A percentile compares a stretch with the other conserved stretches of the same genome.
These are phyloP conservation scores for Setaria italica DNA, from an alignment of 202 grass and related monocot genomes.

Conservation along the genomic window DNA sequence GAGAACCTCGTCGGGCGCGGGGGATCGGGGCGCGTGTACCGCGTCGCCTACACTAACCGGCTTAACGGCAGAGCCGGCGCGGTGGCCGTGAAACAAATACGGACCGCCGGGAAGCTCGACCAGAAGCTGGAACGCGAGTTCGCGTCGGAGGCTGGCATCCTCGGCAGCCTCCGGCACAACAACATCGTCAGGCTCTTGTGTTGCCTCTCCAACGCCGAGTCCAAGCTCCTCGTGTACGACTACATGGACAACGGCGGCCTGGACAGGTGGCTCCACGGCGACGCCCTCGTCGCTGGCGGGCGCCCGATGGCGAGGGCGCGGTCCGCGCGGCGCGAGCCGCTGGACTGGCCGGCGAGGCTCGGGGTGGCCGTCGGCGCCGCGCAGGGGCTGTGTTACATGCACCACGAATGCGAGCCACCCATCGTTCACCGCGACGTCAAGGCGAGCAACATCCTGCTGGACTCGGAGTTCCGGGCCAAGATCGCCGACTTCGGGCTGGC, in stretches of 20 bases:
- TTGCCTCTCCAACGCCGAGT: constrained; percentile 57
- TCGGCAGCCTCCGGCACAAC: constrained; percentile 68
- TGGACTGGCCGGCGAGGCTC: constrained; percentile 78
- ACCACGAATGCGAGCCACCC: constrained; percentile 68
- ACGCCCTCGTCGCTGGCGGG: background rate
- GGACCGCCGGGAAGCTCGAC: constrained; percentile 41
- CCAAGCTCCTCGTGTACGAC: constrained; percentile 85
- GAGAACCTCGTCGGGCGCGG: too few relatives aligned
- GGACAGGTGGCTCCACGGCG: constrained; percentile 67
- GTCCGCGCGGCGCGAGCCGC: background rate
- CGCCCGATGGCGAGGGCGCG: constrained; percentile 16
- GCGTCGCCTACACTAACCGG: too few relatives aligned
- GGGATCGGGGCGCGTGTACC: too few relatives aligned
- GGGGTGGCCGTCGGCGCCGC: constrained; percentile 67
- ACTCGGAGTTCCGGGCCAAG: constrained; percentile 70
- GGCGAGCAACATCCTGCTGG: constrained; percentile 82
- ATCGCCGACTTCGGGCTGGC: constrained; percentile 84
- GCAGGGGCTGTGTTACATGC: constrained; percentile 82
- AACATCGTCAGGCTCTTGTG: constrained; percentile 86
- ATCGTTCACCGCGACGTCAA: constrained; percentile 90
- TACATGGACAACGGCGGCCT: constrained; percentile 85
- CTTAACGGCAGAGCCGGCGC: too few relatives aligned
- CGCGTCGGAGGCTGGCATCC: constrained; percentile 73
- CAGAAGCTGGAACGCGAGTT: constrained; percentile 74
- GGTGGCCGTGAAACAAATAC: constrained; percentile 91